Evolutionary conservation across 768 basidiomycete genomes (phyloP), one percentile per base, ranked within the genome.

Genomic region (Piloderma croceum): DNA sequence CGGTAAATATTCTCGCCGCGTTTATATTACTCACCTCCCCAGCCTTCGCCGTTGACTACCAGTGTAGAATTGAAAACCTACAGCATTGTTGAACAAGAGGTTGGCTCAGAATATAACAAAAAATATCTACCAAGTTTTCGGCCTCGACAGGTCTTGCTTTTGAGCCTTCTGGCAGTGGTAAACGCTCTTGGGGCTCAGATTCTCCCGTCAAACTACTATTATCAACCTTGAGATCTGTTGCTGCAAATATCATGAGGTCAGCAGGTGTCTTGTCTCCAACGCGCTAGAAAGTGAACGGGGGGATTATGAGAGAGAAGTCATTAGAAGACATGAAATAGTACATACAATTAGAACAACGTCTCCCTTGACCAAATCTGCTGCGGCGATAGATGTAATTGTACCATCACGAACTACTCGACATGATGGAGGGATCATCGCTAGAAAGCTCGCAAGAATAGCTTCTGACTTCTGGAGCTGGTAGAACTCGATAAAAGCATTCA

Each of bases 21-120:
- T n/a, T n/a, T n/a, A n/a, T 6, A 18, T 31, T 31, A 64, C 75
- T 53, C 51, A 79, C 79, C 56, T 42, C 80, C 80, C 73, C 77
- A 82, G 43, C 63, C 81, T 65, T 83, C 80, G n/a, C 81, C 81
- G 49, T 81, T 82, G 43, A 83, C 76, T 9, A 81, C 60, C 9
- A 82, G 63, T 3, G 81, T 82, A 4, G 79, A 81, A 49, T 82
- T 82, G 60, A 82, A 83, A n/a, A 74, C 69, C 79, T 82, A 33
- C 3, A 23, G 21, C 20, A 36, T 40, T n/a, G 38, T 35, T 48
- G 7, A 41, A 24, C 3, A 45, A 42, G 19, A 46, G 37, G 20
- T 21, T 20, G 19, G 24, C 7, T 39, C 6, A 34, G 12, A 27
- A 19, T 3, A 47, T 36, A n/a, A 15, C 27, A 18, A 5, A 6